Conservation (phyloP, 2,329 filamentous ascomycete species). For the Chaetomiaceae sp. region DNA sequence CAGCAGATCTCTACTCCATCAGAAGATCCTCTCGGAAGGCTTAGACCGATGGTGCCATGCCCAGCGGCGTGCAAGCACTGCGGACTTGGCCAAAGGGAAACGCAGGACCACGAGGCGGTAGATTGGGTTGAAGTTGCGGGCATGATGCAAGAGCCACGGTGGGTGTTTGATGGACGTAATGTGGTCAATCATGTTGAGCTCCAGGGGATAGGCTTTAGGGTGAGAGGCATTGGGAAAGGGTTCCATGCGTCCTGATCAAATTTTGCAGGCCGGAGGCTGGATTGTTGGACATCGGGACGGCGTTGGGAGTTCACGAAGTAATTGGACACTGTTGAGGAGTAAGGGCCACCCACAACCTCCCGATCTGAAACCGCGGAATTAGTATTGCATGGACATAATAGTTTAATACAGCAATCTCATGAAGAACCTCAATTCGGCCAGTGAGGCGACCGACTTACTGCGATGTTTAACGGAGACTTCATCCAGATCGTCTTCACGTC, state of each 20-base stretch:
- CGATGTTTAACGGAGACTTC: too few relatives aligned
- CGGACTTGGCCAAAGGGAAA: not conserved
- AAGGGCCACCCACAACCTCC: not conserved
- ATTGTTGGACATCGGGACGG: not conserved
- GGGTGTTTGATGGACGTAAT: conserved; percentile 28
- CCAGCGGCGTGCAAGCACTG: conserved; percentile 15
- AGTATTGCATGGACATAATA: not conserved
- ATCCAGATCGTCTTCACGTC: too few relatives aligned
- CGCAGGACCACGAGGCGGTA: conserved; percentile 16
- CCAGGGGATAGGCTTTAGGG: conserved; percentile 23
- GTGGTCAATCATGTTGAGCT: conserved; percentile 23
- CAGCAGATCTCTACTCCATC: not conserved
- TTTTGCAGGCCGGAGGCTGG: not conserved
- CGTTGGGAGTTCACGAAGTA: not conserved
- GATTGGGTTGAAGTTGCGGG: conserved; percentile 24
- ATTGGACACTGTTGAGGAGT: not conserved
- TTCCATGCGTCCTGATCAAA: not conserved
- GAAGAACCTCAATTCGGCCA: too few relatives aligned
- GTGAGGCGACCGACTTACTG: too few relatives aligned
- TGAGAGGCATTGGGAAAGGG: conserved; percentile 23
- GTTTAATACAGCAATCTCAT: not conserved
- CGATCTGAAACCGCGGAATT: conserved; percentile 3
- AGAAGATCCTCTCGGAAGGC: conserved; percentile 26
- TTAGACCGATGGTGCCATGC: conserved; percentile 19
- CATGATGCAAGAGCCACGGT: conserved; percentile 26